phyloP scores from a whole-genome alignment of 2,329 filamentous ascomycete genomes.

The Arthrinium phaeospermum region DNA sequence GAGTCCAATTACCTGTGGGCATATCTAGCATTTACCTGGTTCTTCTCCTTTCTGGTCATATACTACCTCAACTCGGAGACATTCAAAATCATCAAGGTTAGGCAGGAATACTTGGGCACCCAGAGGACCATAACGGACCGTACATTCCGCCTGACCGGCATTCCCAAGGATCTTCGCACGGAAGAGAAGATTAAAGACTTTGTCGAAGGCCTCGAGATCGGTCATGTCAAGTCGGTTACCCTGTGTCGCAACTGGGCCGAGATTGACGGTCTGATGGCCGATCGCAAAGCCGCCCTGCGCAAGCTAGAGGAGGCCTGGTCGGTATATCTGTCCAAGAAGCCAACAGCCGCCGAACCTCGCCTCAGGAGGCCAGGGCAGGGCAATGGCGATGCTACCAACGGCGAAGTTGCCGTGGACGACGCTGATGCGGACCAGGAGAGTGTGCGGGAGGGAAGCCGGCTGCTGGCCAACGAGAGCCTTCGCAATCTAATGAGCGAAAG shows the following conservation, averaged over 20 bases:
- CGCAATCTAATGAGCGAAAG: slow-evolving; percentile 50
- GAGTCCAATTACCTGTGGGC: slow-evolving; percentile 75
- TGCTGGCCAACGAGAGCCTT: slow-evolving; percentile 57
- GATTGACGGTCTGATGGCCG: slow-evolving; percentile 75
- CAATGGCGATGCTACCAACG: slow-evolving; percentile 22
- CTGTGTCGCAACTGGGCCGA: slow-evolving; percentile 87
- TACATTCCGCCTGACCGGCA: slow-evolving; percentile 89
- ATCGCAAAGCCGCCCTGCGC: slow-evolving; percentile 69
- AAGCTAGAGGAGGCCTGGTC: slow-evolving; percentile 86
- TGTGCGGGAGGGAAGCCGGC: slow-evolving; percentile 62
- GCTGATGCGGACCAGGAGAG: slow-evolving; percentile 46
- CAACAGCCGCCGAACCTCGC: slow-evolving; percentile 43
- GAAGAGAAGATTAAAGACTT: slow-evolving; percentile 86
- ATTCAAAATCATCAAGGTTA: slow-evolving; percentile 79
- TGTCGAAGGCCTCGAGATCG: slow-evolving; percentile 86
- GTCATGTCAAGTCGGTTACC: slow-evolving; percentile 85
- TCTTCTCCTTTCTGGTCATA: slow-evolving; percentile 83
- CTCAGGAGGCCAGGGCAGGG: slow-evolving; percentile 26
- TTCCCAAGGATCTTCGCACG: slow-evolving; percentile 77
- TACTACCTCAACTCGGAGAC: slow-evolving; percentile 87
- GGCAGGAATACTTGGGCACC: slow-evolving; percentile 90
- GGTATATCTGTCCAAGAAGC: slow-evolving; percentile 68
- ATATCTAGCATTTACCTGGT: slow-evolving; percentile 92
- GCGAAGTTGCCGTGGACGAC: slow-evolving; percentile 36
- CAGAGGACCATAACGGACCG: slow-evolving; percentile 96